Percentiles rank a stretch among this genome's conserved stretches.
These are phyloP conservation scores for Cenococcum geophilum DNA, from an alignment of 495 filamentous ascomycete species.

Conservation along the genomic window DNA sequence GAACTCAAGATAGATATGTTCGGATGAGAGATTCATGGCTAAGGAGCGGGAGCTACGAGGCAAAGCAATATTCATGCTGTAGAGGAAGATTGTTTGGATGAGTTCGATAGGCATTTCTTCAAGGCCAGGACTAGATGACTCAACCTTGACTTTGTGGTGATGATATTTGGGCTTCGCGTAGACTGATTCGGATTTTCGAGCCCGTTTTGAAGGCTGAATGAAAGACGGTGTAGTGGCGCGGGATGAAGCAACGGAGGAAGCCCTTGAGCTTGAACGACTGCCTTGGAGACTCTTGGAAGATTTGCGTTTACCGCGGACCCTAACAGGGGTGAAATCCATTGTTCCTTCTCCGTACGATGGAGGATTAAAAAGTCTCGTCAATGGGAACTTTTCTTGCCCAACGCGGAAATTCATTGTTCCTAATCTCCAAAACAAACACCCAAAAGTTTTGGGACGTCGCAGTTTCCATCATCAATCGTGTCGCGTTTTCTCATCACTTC, in stretches of 20 bases:
- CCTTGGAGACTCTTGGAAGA: not conserved
- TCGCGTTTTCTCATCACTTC: not conserved
- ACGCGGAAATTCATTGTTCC: constrained; percentile 7
- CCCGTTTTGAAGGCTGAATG: not conserved
- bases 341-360: not conserved
- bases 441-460: not conserved
- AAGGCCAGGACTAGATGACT: constrained; percentile 23
- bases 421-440: constrained; percentile 3
- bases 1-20: constrained; percentile 14
- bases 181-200: not conserved
- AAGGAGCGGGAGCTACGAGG: constrained; percentile 19
- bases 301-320: constrained; percentile 22
- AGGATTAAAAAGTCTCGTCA: not conserved
- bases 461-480: not conserved
- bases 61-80: constrained; percentile 27
- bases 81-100: constrained; percentile 27
- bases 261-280: not conserved
- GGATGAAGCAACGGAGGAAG: not conserved
- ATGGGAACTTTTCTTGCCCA: no score
- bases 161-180: not conserved
- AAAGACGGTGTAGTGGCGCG: not conserved
- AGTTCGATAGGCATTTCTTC: constrained; percentile 26
- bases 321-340: constrained; percentile 26
- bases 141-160: not conserved
- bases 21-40: constrained; percentile 16